Percentiles rank a stretch among this genome's conserved stretches.
Evolutionary conservation across 768 basidiomycete species (phyloP).

Genomic region (Lactarius akahatsu): DNA sequence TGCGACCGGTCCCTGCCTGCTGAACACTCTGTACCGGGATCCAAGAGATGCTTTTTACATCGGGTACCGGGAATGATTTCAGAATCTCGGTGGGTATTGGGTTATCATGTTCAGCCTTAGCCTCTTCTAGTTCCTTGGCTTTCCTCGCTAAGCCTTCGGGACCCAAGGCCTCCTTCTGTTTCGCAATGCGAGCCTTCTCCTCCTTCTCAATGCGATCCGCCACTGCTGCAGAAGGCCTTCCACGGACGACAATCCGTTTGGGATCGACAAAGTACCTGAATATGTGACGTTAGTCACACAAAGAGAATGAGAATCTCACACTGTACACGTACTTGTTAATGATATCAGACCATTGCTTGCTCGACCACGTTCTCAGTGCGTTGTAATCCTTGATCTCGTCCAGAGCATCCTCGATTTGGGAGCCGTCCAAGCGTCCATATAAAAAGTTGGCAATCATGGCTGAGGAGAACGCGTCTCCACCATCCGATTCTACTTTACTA

Average conservation of each 20-base stretch:
- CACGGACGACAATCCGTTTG: conserved; percentile 71
- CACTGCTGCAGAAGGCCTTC: conserved; percentile 84
- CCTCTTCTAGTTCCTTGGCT: conserved; percentile 65
- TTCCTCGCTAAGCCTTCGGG: conserved; percentile 75
- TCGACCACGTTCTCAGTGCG: conserved; percentile 67
- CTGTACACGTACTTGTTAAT: conserved; percentile 60
- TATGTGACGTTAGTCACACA: not conserved
- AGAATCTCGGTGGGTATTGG: conserved; percentile 82
- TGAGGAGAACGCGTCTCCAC: conserved; percentile 76
- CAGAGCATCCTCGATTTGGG: conserved; percentile 68
- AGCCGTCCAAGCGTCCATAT: conserved; percentile 82
- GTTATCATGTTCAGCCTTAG: conserved; percentile 82
- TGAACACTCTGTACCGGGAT: conserved; percentile 72
- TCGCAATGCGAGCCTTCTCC: conserved; percentile 73
- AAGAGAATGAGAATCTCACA: conserved; percentile 1
- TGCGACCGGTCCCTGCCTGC: conserved; percentile 55
- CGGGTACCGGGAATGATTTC: conserved; percentile 85
- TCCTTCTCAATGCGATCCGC: conserved; percentile 77
- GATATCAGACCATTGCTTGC: conserved; percentile 71
- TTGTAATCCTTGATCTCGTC: conserved; percentile 77
- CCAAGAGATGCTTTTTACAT: conserved; percentile 90
- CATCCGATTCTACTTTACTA: conserved; percentile 78
- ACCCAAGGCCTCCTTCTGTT: conserved; percentile 70
- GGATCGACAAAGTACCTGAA: conserved; percentile 77
- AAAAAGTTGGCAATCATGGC: conserved; percentile 81